Conservation (phyloP, 139 green algal genomes). For the Tetradesmus lagerheimii region DNA sequence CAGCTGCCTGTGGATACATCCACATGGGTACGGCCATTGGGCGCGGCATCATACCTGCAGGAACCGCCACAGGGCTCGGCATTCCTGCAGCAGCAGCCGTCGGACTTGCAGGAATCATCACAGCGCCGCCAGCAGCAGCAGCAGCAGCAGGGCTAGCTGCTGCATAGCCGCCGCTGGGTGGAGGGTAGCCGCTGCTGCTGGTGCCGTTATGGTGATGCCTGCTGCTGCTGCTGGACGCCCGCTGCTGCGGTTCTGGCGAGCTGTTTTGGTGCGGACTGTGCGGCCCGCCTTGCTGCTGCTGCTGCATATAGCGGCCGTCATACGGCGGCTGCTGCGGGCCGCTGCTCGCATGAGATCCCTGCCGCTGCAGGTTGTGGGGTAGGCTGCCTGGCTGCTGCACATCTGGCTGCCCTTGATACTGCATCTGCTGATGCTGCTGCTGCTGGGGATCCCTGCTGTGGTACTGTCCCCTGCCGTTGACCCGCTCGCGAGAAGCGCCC, state of each 20-base stretch:
- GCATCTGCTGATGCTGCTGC: slow-evolving; percentile 33
- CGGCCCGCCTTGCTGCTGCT: not conserved
- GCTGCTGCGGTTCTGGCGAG: not conserved
- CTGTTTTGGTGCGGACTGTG: not conserved
- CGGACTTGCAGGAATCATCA: not conserved
- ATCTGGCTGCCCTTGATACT: not conserved
- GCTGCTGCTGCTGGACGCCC: not conserved
- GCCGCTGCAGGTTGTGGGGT: not conserved
- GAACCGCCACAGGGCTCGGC: not conserved
- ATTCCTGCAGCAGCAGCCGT: not conserved
- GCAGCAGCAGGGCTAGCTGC: not conserved
- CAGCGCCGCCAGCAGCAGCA: slow-evolving; percentile 4
- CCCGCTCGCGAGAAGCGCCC: not conserved
- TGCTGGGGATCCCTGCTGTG: not conserved
- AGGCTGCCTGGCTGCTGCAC: not conserved
- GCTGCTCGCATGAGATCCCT: not conserved
- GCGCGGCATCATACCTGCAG: slow-evolving; percentile 27
- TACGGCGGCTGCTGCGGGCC: slow-evolving; percentile 35
- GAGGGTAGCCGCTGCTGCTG: not conserved
- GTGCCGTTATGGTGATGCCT: not conserved
- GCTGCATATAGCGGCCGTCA: not conserved
- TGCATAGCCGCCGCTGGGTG: not conserved
- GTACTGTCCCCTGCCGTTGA: not conserved
- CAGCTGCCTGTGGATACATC: slow-evolving; percentile 34
- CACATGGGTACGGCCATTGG: slow-evolving; percentile 17